Evolutionary conservation across 2,329 filamentous ascomycete genomes (phyloP), one percentile per base, ranked within the genome.

Genomic region (Nakataea oryzae): DNA sequence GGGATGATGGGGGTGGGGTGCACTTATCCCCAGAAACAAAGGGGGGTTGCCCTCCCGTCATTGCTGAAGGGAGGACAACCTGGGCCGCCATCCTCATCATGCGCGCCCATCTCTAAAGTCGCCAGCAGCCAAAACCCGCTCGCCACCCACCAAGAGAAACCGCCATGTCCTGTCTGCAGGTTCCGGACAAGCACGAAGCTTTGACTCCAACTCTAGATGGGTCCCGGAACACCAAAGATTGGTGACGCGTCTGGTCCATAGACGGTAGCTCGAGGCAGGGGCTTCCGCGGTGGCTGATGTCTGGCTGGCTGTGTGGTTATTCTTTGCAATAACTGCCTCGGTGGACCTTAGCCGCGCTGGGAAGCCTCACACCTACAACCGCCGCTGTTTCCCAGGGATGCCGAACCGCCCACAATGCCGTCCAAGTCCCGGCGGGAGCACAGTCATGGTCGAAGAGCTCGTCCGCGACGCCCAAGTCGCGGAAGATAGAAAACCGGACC

Each of bases 191-290:
- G 91, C 83, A 81, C 90, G 79, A 91, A 86, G 80, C 91, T 92
- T 91, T 96, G 91, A 96, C 87, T 79, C 89, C 89, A 91, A 92
- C 89, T 84, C 87, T 73, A 85, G 89, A 91, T 91, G 91, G 89
- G 90, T 91, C 90, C 91, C 81, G 76, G 75, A 68, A 34, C 29
- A 17, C 41, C 5, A 17, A n/a, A 32, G 21, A 50, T n/a, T n/a
- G 21, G 21, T 5, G 32, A 11, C 28, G 60, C 60, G 24, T 61
- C 54, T 28, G 30, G 24, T 57, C 60, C 27, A 12, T 8, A 26
- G 28, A 24, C 50, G 27, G 60, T 57, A 9, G 27, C 24, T 41
- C 24, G 12, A 26, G 17, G 26, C 28, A 30, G 24, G n/a, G 54
- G 34, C 50, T 34, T 50, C 55, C 14, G 30, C 24, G 30, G 54